Base-by-base conservation (phyloP, 768 basidiomycete species). In the Trametes coccinea region DNA sequence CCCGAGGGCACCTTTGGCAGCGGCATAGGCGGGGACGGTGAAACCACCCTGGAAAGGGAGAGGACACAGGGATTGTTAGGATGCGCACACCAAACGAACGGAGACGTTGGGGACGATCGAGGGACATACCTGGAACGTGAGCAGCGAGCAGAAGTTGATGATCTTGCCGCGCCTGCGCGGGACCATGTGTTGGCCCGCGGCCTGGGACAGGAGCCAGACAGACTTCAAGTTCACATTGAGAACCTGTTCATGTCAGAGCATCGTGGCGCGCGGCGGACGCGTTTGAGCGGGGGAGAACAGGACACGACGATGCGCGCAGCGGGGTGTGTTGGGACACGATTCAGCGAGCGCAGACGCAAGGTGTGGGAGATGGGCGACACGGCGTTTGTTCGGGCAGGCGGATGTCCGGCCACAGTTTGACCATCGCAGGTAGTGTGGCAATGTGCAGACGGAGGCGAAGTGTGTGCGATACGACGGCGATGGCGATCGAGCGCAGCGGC, bases 111-210 rank as follows among this genome's bases (percentile, higher is more conserved):
- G 46, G 34, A 27, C 33, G 40, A 45, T 11, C 3, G 51, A n/a
- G 52, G 22, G 13, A 54, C 68, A 22, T 41, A 68, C 71, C 67
- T 72, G 71, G 63, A 77, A 80, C 33, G 76, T 79, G 54, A 82
- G 65, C 43, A 84, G 75, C 50, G 82, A 83, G 62, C 82, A 84
- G 65, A 88, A 80, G 72, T 88, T 88, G 72, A 89, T 87, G 68
- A 89, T 86, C 72, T 88, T 88, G 34, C 93, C 78, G 74, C 91
- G 73, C 73, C 78, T 79, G 67, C 77, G 84, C 56, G 80, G 86
- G 10, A 95, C 84, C 93, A 95, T 95, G 77, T 97, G 95, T 63
- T 82, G 79, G 11, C 92, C 94, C n/a, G 89, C 90, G 52, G 92
- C 89, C 74, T 90, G 90, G 14, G 85, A 87, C 63, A 95, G 87